Conservation (phyloP, 345 rosid genomes). For the Euphorbia pulcherrima region DNA sequence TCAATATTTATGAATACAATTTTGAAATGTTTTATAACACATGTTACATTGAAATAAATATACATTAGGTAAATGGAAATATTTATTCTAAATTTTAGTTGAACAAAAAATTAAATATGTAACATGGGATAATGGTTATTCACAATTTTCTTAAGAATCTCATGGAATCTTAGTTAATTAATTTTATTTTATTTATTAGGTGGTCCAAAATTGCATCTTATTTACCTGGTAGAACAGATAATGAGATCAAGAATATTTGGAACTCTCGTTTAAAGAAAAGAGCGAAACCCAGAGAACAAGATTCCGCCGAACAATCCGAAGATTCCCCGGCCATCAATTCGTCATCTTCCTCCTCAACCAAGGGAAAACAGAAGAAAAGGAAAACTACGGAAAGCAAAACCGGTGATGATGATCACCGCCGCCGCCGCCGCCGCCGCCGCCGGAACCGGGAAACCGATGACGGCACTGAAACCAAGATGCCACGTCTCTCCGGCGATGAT, state of each 20-base stretch:
- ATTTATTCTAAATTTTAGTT: too few species aligned
- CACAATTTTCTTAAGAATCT: too few species aligned
- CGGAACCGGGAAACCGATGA: conserved; percentile 11
- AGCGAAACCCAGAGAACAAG: conserved; percentile 13
- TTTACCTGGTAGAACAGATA: conserved; percentile 83
- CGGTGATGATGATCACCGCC: conserved; percentile 10
- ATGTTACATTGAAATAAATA: too few species aligned
- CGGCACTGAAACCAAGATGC: conserved; percentile 23
- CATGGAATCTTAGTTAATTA: too few species aligned
- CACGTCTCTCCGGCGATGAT: conserved; percentile 18
- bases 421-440: too few species aligned
- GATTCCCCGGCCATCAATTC: conserved; percentile 30
- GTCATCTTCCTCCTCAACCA: conserved; percentile 32
- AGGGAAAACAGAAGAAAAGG: conserved; percentile 9
- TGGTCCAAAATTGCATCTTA: conserved; percentile 88
- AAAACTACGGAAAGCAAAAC: not conserved
- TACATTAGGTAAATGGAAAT: too few species aligned
- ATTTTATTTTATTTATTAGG: conserved; percentile 41
- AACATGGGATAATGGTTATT: too few species aligned
- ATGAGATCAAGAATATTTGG: conserved; percentile 92
- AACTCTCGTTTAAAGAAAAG: conserved; percentile 76
- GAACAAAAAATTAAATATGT: too few species aligned
- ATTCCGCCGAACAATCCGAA: conserved; percentile 14
- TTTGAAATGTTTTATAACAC: too few species aligned
- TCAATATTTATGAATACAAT: too few species aligned